Evolutionary conservation across 169 alveolate species (phyloP), one percentile per base, ranked within the genome.

Genomic region (Plasmodium blacklocki): DNA sequence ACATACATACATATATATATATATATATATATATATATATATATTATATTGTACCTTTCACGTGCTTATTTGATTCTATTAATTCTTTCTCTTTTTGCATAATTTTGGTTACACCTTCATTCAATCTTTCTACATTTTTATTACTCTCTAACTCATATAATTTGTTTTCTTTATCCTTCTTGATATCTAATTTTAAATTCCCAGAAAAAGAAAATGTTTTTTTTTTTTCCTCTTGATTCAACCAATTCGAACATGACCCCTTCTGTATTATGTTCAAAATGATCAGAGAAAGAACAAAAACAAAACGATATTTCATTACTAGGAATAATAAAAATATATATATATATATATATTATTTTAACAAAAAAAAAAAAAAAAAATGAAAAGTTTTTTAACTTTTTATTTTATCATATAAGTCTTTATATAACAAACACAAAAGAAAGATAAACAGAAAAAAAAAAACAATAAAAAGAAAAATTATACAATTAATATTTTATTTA

Each of bases 131-230:
- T 14, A 14, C 90, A 52, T 73, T 80, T 18, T 74, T 43, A 6
- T 56, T 4, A 6, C 43, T 23, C 23, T 29, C 18, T 0, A 32
- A 32, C 0, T 32, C 45, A 32, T 32, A 5, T 49, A 50, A 18
- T 19, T 80, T 54, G 21, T 49, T 45, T 15, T 11, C 43, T 21
- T 43, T 68, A 39, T 39, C 9, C 14, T 60, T n/a, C 18, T 49
- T 50, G 26, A 29, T 47, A 18, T 49, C 23, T 39, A 80, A 49
- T 68, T 58, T n/a, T 47, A 32, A 45, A 39, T 80, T 83, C 15
- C 90, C 90, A 15, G 90, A 80, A 50, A 80, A 80, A 45, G 70
- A 29, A 62, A 62, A 58, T 18, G 73, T 59, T 56, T 60, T 67
- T 49, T 80, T 67, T 45, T 47, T 32, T 5, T 32, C 45, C 5